Evolutionary conservation across 108 stramenopile genomes (phyloP).

Genomic region (Skeletonema menzelii): DNA sequence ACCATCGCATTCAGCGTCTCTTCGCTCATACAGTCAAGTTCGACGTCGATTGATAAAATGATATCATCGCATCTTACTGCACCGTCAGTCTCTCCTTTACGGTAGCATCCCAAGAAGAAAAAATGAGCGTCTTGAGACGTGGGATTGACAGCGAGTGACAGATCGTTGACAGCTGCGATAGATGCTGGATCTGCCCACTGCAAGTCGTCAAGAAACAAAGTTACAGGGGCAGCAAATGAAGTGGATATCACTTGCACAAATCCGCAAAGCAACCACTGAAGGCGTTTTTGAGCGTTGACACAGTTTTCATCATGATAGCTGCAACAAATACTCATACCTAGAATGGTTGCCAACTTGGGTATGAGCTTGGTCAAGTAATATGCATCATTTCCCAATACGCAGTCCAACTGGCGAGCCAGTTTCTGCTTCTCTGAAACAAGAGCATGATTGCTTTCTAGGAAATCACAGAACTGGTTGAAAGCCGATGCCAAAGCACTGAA

Average conservation of each 20-base stretch:
- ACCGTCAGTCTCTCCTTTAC: slow-evolving; percentile 1
- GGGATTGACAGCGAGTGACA: not conserved
- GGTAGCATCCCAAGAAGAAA: not conserved
- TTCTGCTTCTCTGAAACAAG: too few relatives aligned
- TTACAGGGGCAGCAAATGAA: not conserved
- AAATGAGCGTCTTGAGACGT: not conserved
- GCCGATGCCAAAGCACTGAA: not conserved
- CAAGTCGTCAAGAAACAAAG: not conserved
- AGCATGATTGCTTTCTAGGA: too few relatives aligned
- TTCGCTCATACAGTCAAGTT: slow-evolving; percentile 1
- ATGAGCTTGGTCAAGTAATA: not conserved
- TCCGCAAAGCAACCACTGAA: slow-evolving; percentile 18
- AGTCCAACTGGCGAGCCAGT: too few relatives aligned
- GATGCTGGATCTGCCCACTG: slow-evolving; percentile 20
- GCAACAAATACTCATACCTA: not conserved
- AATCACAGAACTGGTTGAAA: not conserved
- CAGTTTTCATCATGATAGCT: not conserved
- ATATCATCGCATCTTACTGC: too few relatives aligned
- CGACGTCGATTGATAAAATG: too few relatives aligned
- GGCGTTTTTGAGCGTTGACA: slow-evolving; percentile 13
- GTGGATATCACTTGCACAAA: slow-evolving; percentile 23
- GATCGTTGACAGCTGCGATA: slow-evolving; percentile 1
- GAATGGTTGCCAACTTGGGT: not conserved
- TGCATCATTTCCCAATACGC: not conserved
- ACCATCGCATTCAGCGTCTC: not conserved